These are phyloP conservation scores for Glycine latifolia DNA, from an alignment of 306 rosid genomes.

Conservation along the genomic window DNA sequence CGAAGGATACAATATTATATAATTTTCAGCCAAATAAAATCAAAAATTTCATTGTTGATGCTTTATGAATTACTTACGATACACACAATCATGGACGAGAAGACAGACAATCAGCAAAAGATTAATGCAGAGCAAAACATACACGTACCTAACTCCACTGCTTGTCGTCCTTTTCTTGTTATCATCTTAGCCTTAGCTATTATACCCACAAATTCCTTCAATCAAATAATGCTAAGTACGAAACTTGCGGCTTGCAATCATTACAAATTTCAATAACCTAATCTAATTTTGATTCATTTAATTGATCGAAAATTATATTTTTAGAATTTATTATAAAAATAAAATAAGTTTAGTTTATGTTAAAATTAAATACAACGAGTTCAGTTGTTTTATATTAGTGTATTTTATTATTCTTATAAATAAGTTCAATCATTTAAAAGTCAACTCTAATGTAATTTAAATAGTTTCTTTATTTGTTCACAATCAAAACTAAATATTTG, in stretches of 20 bases:
- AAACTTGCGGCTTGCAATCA: conserved; percentile 10
- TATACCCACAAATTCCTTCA: not conserved
- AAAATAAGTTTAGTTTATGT: not conserved
- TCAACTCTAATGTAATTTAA: not conserved
- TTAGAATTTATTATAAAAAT: not conserved
- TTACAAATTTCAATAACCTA: not conserved
- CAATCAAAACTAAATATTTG: not conserved
- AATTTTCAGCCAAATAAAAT: not conserved
- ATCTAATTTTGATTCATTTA: not conserved
- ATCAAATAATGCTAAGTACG: not conserved
- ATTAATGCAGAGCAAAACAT: not conserved
- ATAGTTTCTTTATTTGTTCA: not conserved
- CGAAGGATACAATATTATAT: too few relatives aligned
- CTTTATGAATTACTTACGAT: conserved; percentile 4
- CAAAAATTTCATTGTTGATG: not conserved
- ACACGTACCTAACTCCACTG: conserved; percentile 36
- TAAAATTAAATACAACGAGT: not conserved
- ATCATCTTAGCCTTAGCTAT: not conserved
- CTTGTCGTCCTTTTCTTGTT: not conserved
- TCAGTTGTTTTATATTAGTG: not conserved
- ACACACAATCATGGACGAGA: not conserved
- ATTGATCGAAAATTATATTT: not conserved
- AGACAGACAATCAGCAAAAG: conserved; percentile 3
- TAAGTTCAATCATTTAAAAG: not conserved
- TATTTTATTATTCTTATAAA: not conserved